Evolutionary conservation across 495 filamentous ascomycete species (phyloP), one percentile per base, ranked within the genome.

Genomic region (Neurospora sp.): DNA sequence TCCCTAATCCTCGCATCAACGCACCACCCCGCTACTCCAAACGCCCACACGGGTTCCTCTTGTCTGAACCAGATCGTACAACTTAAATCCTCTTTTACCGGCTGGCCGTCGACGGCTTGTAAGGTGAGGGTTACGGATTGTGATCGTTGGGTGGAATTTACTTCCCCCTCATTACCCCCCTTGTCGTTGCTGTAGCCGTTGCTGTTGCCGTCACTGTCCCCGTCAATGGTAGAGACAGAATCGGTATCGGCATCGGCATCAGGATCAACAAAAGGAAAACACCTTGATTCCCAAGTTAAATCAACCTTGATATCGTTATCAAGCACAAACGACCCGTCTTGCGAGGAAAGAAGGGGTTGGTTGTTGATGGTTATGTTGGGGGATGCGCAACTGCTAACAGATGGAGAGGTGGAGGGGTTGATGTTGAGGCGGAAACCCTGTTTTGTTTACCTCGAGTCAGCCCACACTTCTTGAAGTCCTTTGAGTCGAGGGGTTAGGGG

Each of bases 231-330:
- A 31, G 75, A 71, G 11, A 11, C 16, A 76, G 87, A 86, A 39
- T 84, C 84, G 27, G 83, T 74, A 4, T 83, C 79, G 74, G 88
- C 88, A 18, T 80, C 81, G 40, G 84, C 75, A 71, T 78, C 79
- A n/a, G n/a, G n/a, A n/a, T n/a, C n/a, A n/a, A n/a, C n/a, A n/a
- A n/a, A n/a, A n/a, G 83, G 77, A 20, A 84, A 78, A 72, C 87
- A 88, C 35, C 75, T 79, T 38, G 84, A 83, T 20, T 81, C 77
- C 87, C 87, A 89, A 38, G 74, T 76, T n/a, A 82, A 81, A 20
- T 74, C 41, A 62, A 84, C 78, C 40, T 71, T 73, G 62, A 69
- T 75, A 0, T 74, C 78, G 16, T 78, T 42, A 39, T 81, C 75
- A 2, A 79, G 79, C 31, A 75, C 72, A 38, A 84, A 72, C 8